Evolutionary conservation across 345 rosid species (phyloP), one percentile per base, ranked within the genome.

Genomic region (Pistacia atlantica): DNA sequence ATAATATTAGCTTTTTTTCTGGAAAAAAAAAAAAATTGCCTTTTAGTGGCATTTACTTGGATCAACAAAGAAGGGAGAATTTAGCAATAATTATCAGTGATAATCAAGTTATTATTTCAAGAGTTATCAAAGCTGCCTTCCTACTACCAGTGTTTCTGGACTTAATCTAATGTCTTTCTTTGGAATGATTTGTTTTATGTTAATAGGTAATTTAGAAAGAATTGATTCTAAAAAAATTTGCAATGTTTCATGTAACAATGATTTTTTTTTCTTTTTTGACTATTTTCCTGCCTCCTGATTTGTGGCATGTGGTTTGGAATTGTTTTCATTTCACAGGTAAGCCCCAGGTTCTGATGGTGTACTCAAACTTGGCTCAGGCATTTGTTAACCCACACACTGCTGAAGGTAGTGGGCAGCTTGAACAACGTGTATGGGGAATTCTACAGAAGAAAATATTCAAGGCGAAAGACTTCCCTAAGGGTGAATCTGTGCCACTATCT

Each of bases 391-490:
- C 91, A 67, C 86, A 86, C 66, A 88, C 92, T 46, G 78, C 87
- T 13, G 99, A 96, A 86, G 86, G 95, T 67, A 92, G 94, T 63
- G 97, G 82, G 76, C 97, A 93, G 85, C 93, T 96, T 65, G 91
- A 90, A 75, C 97, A 96, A 78, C 90, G 97, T 28, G 85, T 96
- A 70, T 92, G 98, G 98, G 93, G 97, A 76, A 91, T 92, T 92
- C 74, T 96, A 62, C 97, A 91, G 76, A 93, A 90, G 92, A 96
- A 91, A 77, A 83, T 93, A 78, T 91, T 96, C 65, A 96, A 88
- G 84, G 95, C 91, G 2, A 96, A 88, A 85, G 92, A 92, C 52
- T 81, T 86, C 52, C 97, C 97, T 0, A 89, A 84, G 75, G 85
- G 83, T 76, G 97, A 89, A 71, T 75, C 85, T 16, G 72, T 89